Percentiles rank a stretch among this genome's conserved stretches.
phyloP scores from a whole-genome alignment of 2,329 filamentous ascomycete genomes.

The Nemania abortiva region DNA sequence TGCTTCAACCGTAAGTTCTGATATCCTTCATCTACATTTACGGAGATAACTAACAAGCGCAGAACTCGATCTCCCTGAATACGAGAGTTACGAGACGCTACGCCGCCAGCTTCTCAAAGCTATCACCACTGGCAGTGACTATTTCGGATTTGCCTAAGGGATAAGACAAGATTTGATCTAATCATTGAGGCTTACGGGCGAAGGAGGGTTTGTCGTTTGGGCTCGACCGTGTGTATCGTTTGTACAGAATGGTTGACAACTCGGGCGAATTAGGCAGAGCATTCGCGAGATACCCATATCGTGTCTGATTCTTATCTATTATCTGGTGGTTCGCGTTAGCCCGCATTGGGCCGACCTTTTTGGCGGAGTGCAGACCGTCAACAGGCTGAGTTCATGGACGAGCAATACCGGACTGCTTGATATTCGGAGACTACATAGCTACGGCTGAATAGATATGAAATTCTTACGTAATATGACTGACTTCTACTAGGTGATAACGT shows the following conservation, averaged over 20 bases:
- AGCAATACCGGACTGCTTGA: conserved; percentile 22
- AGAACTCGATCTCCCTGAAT: conserved; percentile 99
- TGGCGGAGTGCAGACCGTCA: conserved; percentile 52
- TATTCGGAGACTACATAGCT: conserved; percentile 31
- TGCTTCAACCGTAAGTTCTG: conserved; percentile 95
- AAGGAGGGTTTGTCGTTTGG: neutral
- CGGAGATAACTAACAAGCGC: conserved; percentile 50
- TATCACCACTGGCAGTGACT: conserved; percentile 97
- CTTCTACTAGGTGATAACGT: neutral
- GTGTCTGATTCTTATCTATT: conserved; percentile 19
- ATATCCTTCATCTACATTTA: conserved; percentile 14
- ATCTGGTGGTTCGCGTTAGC: conserved; percentile 21
- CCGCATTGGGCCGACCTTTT: conserved; percentile 29
- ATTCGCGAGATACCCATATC: conserved; percentile 21
- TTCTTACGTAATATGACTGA: conserved; percentile 3
- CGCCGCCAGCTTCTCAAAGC: conserved; percentile 91
- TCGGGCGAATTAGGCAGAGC: conserved; percentile 28
- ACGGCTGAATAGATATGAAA: conserved; percentile 34
- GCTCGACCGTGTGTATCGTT: conserved; percentile 31
- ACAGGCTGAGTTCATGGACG: conserved; percentile 30
- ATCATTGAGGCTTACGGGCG: conserved; percentile 9
- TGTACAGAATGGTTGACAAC: conserved; percentile 34
- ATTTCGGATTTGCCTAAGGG: conserved; percentile 90
- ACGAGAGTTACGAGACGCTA: conserved; percentile 93
- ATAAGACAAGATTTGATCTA: conserved; percentile 44